A percentile compares a stretch with the other conserved stretches of the same genome.
Evolutionary conservation across 176 grass and related monocot genomes (phyloP).

Genomic region (Triticum urartu): DNA sequence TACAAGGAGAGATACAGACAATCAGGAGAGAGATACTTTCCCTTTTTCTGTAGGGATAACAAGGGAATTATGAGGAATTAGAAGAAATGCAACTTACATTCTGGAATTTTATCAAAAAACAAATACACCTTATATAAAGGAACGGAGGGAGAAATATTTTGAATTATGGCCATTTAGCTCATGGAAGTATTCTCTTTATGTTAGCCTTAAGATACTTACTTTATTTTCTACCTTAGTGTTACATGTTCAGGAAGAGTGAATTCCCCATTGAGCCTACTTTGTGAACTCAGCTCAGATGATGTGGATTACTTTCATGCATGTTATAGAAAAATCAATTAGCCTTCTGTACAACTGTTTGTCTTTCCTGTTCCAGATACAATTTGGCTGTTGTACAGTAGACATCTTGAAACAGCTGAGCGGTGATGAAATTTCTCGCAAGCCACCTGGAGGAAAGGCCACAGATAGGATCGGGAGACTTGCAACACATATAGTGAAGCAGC

Average conservation of each 20-base stretch:
- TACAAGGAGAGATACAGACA: too few species aligned
- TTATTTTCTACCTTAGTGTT: background rate
- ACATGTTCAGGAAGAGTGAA: slow-evolving; percentile 6
- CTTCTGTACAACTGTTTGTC: slow-evolving; percentile 28
- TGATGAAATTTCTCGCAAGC: slow-evolving; percentile 82
- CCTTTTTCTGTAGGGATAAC: too few species aligned
- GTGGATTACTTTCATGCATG: background rate
- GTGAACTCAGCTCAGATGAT: background rate
- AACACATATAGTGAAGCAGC: slow-evolving; percentile 82
- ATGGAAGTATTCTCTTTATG: background rate
- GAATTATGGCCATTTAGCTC: background rate
- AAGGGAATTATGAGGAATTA: too few species aligned
- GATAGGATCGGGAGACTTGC: slow-evolving; percentile 78
- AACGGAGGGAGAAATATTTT: background rate
- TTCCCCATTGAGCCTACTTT: background rate
- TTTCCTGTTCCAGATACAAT: slow-evolving; percentile 51
- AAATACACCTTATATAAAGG: too few species aligned
- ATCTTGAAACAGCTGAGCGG: slow-evolving; percentile 88
- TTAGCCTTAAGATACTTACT: background rate
- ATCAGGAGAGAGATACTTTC: too few species aligned
- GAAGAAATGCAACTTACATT: too few species aligned
- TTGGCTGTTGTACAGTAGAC: slow-evolving; percentile 91
- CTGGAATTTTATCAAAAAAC: too few species aligned
- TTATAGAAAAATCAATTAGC: background rate
- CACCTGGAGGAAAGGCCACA: slow-evolving; percentile 37